Base-by-base conservation (phyloP, 345 rosid species). In the Camelina sativa region DNA sequence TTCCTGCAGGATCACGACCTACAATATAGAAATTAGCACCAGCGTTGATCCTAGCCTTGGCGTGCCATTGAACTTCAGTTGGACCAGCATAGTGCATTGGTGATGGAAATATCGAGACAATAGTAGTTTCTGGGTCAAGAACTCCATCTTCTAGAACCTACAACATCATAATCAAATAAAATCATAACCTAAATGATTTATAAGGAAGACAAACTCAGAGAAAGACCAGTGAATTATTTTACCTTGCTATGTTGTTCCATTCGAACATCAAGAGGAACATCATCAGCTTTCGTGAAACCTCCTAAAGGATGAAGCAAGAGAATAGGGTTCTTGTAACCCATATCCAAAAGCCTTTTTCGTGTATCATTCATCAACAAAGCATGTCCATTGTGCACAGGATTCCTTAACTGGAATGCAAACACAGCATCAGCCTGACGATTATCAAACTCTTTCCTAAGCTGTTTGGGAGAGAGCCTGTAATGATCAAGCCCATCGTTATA, bases 61-160 rank as follows among this genome's bases (percentile, higher is more conserved):
- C 99, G 69, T 95, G 99, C 99, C 99, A 92, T 40, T 95, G 98
- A 41, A 92, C 99, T 87, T 95, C 99, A 0, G 99, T 95, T 68
- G 99, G 99, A 80, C 99, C 97, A 11, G 98, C 98, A 78, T 95
- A 92, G 76, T 89, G 97, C 99, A 95, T 90, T 1, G 98, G 99
- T 32, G 99, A 95, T 4, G 98, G 98, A 73, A 95, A 95, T 69
- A 92, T 92, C n/a, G 97, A 78, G 40, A 95, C 97, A 12, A 95
- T 86, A 6, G 99, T 95, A 60, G 96, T 95, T 72, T 86, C 79
- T 4, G 94, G 98, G 62, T 95, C 93, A 80, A 90, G 99, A 71
- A 92, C 83, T 65, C 97, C 94, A 65, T 92, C 99, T 79, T 90
- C 94, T 6, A 95, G 83, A 65, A 96, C 98, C 99, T 92, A 81